Conservation (phyloP, 495 filamentous ascomycete genomes). For the Annulohypoxylon bovei region DNA sequence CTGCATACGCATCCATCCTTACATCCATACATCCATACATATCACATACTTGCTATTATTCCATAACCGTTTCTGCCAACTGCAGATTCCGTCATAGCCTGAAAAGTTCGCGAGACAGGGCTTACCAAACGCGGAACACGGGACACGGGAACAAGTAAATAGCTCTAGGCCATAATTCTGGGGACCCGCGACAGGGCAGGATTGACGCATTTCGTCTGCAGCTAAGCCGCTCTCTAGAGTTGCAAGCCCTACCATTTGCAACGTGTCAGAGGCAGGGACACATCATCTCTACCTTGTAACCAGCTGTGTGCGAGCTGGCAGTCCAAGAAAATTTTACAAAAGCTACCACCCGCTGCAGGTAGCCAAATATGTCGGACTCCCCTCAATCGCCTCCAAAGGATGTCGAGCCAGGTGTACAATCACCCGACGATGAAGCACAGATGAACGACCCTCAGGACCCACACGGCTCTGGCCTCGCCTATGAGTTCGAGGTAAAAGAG, state of each 20-base stretch:
- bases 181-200: slow-evolving; percentile 54
- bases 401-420: slow-evolving; percentile 91
- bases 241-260: slow-evolving; percentile 63
- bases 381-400: slow-evolving; percentile 94
- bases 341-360: slow-evolving; percentile 71
- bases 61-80: slow-evolving; percentile 46
- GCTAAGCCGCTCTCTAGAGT: slow-evolving; percentile 56
- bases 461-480: slow-evolving; percentile 68
- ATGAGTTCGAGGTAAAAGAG: slow-evolving; percentile 99
- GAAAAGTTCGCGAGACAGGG: slow-evolving; percentile 53
- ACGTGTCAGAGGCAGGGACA: slow-evolving; percentile 64
- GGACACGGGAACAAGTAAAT: slow-evolving; percentile 46
- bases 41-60: slow-evolving; percentile 26
- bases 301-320: slow-evolving; percentile 65
- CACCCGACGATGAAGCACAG: slow-evolving; percentile 82
- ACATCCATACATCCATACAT: slow-evolving; percentile 38
- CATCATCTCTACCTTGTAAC: slow-evolving; percentile 58
- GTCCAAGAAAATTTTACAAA: slow-evolving; percentile 65
- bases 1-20: slow-evolving; percentile 40
- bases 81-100: slow-evolving; percentile 59
- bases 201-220: slow-evolving; percentile 59
- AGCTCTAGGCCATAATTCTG: slow-evolving; percentile 49
- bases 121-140: slow-evolving; percentile 39
- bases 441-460: slow-evolving; percentile 69
- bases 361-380: slow-evolving; percentile 92